Percentiles rank a stretch among this genome's conserved stretches.
These are phyloP conservation scores for Hericium erinaceus DNA, from an alignment of 768 basidiomycete species.

Conservation along the genomic window DNA sequence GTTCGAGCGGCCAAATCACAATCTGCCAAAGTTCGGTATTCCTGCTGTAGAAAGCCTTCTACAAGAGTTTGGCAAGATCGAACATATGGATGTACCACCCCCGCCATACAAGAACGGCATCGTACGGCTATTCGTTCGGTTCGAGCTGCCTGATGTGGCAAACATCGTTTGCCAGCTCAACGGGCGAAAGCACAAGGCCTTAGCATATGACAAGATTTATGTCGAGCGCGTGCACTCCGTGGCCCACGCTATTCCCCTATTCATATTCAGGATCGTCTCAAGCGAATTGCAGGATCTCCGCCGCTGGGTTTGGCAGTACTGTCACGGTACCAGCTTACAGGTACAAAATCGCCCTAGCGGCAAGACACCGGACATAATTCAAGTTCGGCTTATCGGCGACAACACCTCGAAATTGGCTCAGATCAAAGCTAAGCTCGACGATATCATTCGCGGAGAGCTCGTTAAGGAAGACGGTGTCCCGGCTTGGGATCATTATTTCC, in stretches of 20 bases:
- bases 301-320: constrained; percentile 22
- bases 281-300: constrained; percentile 40
- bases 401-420: constrained; percentile 39
- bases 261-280: constrained; percentile 31
- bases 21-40: constrained; percentile 24
- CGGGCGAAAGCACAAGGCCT: constrained; percentile 32
- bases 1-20: constrained; percentile 38
- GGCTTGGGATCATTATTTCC: constrained; percentile 63
- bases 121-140: constrained; percentile 48
- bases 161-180: constrained; percentile 42
- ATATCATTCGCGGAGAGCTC: constrained; percentile 52
- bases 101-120: constrained; percentile 42
- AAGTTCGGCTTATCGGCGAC: constrained; percentile 42
- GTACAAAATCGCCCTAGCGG: no score
- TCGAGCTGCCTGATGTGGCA: constrained; percentile 43
- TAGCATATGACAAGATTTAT: constrained; percentile 36
- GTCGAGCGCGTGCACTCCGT: constrained; percentile 50
- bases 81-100: constrained; percentile 35
- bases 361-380: no score
- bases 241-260: constrained; percentile 30
- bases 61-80: constrained; percentile 27
- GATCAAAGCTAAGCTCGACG: constrained; percentile 54
- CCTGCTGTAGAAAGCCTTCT: constrained; percentile 29
- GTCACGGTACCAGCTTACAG: constrained; percentile 15
- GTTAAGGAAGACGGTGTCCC: constrained; percentile 40